These are phyloP conservation scores for Hypoxylon crocopeplum DNA, from an alignment of 495 filamentous ascomycete species.

Conservation along the genomic window DNA sequence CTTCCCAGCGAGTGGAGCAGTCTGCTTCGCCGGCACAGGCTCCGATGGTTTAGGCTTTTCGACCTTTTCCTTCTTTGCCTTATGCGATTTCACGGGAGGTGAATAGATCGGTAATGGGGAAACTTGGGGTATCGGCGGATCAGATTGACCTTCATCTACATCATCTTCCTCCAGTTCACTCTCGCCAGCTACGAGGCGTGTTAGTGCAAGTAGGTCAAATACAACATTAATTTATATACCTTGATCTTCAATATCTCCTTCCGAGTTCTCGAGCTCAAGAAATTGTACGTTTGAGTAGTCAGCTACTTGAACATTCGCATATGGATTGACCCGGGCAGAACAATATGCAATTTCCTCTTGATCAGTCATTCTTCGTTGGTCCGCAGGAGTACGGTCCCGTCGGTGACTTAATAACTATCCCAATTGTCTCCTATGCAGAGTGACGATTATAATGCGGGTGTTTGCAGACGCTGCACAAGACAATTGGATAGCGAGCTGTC, in stretches of 20 bases:
- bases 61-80: conserved; percentile 29
- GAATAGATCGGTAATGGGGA: conserved; percentile 3
- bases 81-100: conserved; percentile 16
- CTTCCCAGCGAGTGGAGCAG: conserved; percentile 3
- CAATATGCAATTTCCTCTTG: conserved; percentile 47
- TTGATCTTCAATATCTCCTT: conserved; percentile 43
- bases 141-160: conserved; percentile 20
- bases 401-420: conserved; percentile 19
- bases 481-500: conserved; percentile 30
- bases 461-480: conserved; percentile 26
- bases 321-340: conserved; percentile 45
- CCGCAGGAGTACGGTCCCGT: conserved; percentile 10
- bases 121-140: not conserved
- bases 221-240: conserved; percentile 28
- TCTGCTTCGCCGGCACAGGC: conserved; percentile 8
- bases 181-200: conserved; percentile 19
- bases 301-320: conserved; percentile 48
- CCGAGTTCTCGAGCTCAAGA: conserved; percentile 41
- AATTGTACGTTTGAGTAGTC: conserved; percentile 49
- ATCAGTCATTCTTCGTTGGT: conserved; percentile 33
- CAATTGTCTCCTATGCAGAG: conserved; percentile 23
- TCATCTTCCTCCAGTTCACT: conserved; percentile 18
- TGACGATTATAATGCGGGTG: conserved; percentile 32
- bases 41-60: conserved; percentile 12
- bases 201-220: conserved; percentile 20